Conservation (phyloP, 306 rosid genomes). For the Rubus idaeus region DNA sequence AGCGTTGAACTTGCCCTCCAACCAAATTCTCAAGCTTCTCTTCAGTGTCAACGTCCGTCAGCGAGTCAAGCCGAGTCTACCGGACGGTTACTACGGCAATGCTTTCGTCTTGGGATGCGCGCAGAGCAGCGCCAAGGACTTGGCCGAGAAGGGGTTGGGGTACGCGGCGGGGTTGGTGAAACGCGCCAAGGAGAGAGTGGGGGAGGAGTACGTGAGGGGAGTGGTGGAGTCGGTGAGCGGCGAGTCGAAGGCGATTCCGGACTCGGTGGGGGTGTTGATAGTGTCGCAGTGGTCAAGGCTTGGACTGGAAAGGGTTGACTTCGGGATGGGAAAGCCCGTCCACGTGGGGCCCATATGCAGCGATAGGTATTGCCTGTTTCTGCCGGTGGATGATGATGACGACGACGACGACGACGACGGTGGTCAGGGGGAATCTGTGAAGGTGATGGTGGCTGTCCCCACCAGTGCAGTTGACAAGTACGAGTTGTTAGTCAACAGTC, state of each 20-base stretch:
- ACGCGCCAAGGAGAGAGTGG: conserved; percentile 69
- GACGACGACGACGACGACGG: neutral
- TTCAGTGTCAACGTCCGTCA: conserved; percentile 73
- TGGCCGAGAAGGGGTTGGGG: conserved; percentile 50
- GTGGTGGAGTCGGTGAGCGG: conserved; percentile 57
- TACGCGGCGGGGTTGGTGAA: conserved; percentile 52
- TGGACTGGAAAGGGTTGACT: conserved; percentile 74
- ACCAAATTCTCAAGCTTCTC: conserved; percentile 57
- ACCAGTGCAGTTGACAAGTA: conserved; percentile 56
- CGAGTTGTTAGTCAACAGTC: conserved; percentile 38
- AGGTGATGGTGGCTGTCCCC: conserved; percentile 84
- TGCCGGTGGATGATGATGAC: conserved; percentile 45
- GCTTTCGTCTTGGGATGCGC: conserved; percentile 86
- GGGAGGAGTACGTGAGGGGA: conserved; percentile 57
- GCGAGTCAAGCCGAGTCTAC: conserved; percentile 68
- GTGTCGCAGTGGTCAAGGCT: conserved; percentile 92
- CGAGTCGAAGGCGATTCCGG: conserved; percentile 59
- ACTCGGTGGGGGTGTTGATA: conserved; percentile 75
- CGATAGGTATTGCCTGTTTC: conserved; percentile 75
- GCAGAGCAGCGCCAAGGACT: conserved; percentile 47
- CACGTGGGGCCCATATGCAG: conserved; percentile 70
- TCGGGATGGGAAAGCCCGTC: conserved; percentile 60
- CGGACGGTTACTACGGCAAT: conserved; percentile 81
- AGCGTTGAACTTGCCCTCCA: conserved; percentile 61
- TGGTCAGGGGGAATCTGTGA: conserved; percentile 55